phyloP scores from a whole-genome alignment of 1,139 yeast species.

The Suhomyces bokatorum region DNA sequence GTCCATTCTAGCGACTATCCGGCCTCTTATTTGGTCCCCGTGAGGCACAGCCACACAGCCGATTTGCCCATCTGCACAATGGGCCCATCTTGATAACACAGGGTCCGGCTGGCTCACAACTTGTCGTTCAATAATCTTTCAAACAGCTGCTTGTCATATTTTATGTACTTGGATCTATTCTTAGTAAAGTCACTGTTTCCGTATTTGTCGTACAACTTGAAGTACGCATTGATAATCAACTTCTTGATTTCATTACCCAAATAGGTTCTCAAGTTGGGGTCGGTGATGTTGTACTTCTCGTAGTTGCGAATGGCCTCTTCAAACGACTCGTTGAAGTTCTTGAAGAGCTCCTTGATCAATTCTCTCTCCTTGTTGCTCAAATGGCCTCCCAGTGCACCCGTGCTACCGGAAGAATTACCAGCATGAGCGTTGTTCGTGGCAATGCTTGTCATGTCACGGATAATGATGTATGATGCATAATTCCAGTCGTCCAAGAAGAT shows the following conservation, averaged over 20 bases:
- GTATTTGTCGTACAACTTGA: constrained; percentile 78
- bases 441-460: constrained; percentile 67
- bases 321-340: constrained; percentile 76
- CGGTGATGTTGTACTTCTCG: constrained; percentile 64
- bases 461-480: constrained; percentile 68
- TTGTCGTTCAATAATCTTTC: constrained; percentile 48
- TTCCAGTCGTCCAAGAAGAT: constrained; percentile 85
- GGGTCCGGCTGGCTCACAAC: constrained; percentile 16
- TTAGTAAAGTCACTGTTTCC: constrained; percentile 71
- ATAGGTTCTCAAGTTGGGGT: constrained; percentile 59
- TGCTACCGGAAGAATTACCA: constrained; percentile 29
- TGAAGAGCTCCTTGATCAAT: constrained; percentile 81
- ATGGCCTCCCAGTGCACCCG: constrained; percentile 22
- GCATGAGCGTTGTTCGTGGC: constrained; percentile 39
- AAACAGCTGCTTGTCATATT: constrained; percentile 64
- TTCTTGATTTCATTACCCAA: constrained; percentile 66
- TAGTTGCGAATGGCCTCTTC: constrained; percentile 70
- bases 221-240: constrained; percentile 78
- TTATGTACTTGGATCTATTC: constrained; percentile 69
- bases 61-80: not conserved
- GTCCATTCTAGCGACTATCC: not conserved
- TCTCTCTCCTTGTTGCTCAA: constrained; percentile 73
- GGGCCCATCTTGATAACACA: not conserved
- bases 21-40: not conserved
- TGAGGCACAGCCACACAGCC: not conserved